phyloP scores from a whole-genome alignment of 108 stramenopile genomes.

The Conticribra weissflogii region DNA sequence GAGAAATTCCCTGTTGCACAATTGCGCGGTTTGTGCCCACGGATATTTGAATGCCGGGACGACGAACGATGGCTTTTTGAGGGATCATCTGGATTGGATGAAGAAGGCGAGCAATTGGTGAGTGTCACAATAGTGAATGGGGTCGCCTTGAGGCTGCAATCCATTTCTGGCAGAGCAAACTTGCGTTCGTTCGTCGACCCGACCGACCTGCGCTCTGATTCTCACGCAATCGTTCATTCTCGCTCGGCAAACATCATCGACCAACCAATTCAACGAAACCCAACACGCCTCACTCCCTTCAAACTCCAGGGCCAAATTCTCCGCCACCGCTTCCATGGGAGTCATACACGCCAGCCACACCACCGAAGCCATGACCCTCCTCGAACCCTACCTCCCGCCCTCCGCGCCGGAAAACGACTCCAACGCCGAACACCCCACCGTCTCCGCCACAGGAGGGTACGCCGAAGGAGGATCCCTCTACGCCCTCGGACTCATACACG shows the following conservation, averaged over 20 bases:
- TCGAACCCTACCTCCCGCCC: constrained; percentile 98
- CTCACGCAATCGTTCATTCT: too few species aligned
- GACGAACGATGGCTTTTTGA: constrained; percentile 94
- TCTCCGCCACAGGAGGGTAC: constrained; percentile 83
- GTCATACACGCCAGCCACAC: constrained; percentile 97
- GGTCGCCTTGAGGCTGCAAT: too few species aligned
- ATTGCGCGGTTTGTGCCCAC: constrained; percentile 93
- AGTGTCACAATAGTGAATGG: too few species aligned
- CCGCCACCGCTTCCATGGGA: constrained; percentile 96
- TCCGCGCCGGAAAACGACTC: constrained; percentile 55
- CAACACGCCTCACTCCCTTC: too few species aligned
- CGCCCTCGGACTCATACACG: constrained; percentile 97
- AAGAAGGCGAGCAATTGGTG: constrained; percentile 98
- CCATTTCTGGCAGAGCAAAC: too few species aligned
- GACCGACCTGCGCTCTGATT: too few species aligned
- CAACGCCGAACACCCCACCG: constrained; percentile 53
- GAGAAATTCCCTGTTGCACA: constrained; percentile 92
- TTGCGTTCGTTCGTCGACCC: too few species aligned
- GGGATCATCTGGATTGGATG: constrained; percentile 99
- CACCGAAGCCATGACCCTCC: constrained; percentile 93
- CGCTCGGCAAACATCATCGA: background rate
- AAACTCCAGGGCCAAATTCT: constrained; percentile 93
- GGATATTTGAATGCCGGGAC: constrained; percentile 95
- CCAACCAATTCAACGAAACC: too few species aligned
- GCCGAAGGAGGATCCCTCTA: constrained; percentile 96